A percentile compares a stretch with the other conserved stretches of the same genome.
phyloP scores from a whole-genome alignment of 305 asterid species.

The Fraxinus platypoda region DNA sequence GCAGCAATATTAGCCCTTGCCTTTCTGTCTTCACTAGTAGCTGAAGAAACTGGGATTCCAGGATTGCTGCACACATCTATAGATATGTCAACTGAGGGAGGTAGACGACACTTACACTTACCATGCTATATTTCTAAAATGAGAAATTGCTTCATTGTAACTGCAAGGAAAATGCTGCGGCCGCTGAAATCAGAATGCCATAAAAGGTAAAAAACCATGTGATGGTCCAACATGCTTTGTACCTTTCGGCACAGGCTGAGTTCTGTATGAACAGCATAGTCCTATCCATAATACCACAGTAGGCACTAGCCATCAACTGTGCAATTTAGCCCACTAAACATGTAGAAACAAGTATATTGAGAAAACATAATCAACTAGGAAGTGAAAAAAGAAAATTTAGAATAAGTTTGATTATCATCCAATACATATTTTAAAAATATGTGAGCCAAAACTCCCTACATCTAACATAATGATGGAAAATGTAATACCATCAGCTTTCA shows the following conservation, averaged over 20 bases:
- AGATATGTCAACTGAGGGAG: slow-evolving; percentile 8
- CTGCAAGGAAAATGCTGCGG: neutral
- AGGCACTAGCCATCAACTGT: neutral
- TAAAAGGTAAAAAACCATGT: neutral
- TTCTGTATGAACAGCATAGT: neutral
- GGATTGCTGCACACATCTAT: slow-evolving; percentile 56
- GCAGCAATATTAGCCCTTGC: slow-evolving; percentile 95
- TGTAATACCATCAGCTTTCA: neutral
- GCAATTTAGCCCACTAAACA: neutral
- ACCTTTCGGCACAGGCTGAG: neutral
- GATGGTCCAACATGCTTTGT: neutral
- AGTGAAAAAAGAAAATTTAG: neutral
- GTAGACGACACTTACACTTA: neutral
- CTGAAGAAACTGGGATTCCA: slow-evolving; percentile 61
- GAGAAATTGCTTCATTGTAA: slow-evolving; percentile 4
- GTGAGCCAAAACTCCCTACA: neutral
- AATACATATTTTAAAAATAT: neutral
- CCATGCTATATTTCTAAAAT: neutral
- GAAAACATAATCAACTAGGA: neutral
- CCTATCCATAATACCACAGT: neutral
- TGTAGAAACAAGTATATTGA: neutral
- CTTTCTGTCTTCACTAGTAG: slow-evolving; percentile 63
- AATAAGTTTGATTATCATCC: neutral
- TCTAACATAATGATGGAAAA: neutral
- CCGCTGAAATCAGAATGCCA: neutral